Conservation (phyloP, 345 rosid genomes). For the Dimocarpus longan region DNA sequence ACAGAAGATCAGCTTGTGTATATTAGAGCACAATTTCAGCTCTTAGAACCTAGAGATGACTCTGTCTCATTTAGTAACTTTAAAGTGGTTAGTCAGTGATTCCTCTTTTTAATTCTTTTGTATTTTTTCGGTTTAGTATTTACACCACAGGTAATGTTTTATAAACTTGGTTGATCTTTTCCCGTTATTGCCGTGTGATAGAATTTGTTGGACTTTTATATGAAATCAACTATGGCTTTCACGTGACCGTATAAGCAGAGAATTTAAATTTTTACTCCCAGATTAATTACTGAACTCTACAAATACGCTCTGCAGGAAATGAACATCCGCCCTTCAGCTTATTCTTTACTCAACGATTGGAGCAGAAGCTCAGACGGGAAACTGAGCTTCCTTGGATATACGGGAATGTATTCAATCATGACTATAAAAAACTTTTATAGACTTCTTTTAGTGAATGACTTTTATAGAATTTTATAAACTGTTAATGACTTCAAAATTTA, state of each 20-base stretch:
- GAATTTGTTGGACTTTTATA: not conserved
- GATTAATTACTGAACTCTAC: not conserved
- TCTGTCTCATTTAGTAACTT: slow-evolving; percentile 72
- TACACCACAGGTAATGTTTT: not conserved
- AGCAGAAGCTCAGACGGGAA: slow-evolving; percentile 65
- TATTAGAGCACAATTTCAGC: slow-evolving; percentile 75
- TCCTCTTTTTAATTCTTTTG: not conserved
- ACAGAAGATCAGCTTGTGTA: slow-evolving; percentile 79
- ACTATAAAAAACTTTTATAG: too few species aligned
- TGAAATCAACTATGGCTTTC: not conserved
- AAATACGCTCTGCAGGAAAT: slow-evolving; percentile 47
- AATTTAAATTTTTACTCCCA: slow-evolving; percentile 58
- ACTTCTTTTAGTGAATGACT: too few species aligned
- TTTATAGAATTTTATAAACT: too few species aligned
- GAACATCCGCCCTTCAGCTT: slow-evolving; percentile 55
- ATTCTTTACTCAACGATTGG: slow-evolving; percentile 56
- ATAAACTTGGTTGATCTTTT: not conserved
- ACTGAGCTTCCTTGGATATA: slow-evolving; percentile 68
- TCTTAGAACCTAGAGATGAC: slow-evolving; percentile 85
- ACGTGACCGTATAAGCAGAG: slow-evolving; percentile 6
- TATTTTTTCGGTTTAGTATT: not conserved
- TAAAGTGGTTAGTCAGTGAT: slow-evolving; percentile 52
- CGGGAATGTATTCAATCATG: too few species aligned
- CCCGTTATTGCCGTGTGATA: not conserved
- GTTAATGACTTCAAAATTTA: too few species aligned